phyloP scores from a whole-genome alignment of 2,329 filamentous ascomycete genomes.

The Verticillium nonalfalfae region DNA sequence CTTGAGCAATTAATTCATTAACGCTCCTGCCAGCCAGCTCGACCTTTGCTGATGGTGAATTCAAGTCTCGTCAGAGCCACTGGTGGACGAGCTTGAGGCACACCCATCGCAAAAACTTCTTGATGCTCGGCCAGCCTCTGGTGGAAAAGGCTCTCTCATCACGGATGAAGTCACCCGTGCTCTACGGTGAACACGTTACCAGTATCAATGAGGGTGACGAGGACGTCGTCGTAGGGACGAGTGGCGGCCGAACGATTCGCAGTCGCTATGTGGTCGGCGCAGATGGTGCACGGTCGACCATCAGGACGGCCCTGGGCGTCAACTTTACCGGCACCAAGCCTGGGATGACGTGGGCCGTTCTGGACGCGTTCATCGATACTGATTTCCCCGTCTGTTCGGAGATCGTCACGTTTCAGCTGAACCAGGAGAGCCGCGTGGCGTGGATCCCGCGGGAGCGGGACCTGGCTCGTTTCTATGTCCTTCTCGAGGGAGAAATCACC shows the following conservation, averaged over 20 bases:
- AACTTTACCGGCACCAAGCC: constrained; percentile 38
- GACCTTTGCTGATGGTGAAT: constrained; percentile 37
- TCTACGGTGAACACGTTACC: constrained; percentile 24
- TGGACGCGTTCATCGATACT: constrained; percentile 42
- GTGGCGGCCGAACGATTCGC: constrained; percentile 21
- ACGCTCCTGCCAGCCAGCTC: constrained; percentile 30
- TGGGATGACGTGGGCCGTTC: constrained; percentile 42
- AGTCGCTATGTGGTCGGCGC: constrained; percentile 41
- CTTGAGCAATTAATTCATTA: not conserved
- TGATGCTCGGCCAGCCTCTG: constrained; percentile 43
- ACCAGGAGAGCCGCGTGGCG: constrained; percentile 36
- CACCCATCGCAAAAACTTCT: constrained; percentile 37
- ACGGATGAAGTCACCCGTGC: constrained; percentile 23
- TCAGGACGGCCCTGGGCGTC: constrained; percentile 32
- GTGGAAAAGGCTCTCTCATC: constrained; percentile 31
- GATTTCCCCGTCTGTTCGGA: constrained; percentile 38
- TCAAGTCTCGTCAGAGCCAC: constrained; percentile 37
- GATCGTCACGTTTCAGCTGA: constrained; percentile 39
- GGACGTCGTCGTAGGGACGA: constrained; percentile 19
- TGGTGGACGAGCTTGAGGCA: constrained; percentile 41
- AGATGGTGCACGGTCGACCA: constrained; percentile 43
- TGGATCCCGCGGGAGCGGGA: constrained; percentile 42
- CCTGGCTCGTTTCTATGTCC: constrained; percentile 39
- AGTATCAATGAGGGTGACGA: constrained; percentile 19
- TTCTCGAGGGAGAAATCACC: constrained; percentile 37